Evolutionary conservation across 129 eudicot species (phyloP).

Genomic region (Logfia minima): DNA sequence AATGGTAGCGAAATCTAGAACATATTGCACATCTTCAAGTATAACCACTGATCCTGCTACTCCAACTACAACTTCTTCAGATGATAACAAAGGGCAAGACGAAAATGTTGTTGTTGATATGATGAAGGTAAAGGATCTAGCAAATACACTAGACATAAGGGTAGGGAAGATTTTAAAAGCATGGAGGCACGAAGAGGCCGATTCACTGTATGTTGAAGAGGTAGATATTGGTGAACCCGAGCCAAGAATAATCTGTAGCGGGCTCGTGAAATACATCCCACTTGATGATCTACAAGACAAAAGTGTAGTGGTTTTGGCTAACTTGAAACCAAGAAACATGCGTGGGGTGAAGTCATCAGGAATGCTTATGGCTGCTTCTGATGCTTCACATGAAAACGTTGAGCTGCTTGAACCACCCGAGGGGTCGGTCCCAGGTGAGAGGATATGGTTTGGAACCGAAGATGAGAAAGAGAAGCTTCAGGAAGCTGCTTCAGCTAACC

Average conservation of each 20-base stretch:
- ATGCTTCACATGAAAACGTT: constrained; percentile 86
- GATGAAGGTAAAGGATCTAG: constrained; percentile 51
- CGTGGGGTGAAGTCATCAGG: constrained; percentile 91
- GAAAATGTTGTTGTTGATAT: constrained; percentile 24
- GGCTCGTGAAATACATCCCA: constrained; percentile 81
- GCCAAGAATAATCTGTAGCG: constrained; percentile 87
- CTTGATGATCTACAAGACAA: constrained; percentile 64
- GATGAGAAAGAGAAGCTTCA: constrained; percentile 74
- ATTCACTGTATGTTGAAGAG: constrained; percentile 87
- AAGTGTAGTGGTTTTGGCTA: constrained; percentile 80
- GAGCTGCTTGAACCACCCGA: constrained; percentile 91
- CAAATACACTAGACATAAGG: constrained; percentile 70
- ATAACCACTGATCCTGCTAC: constrained; percentile 30
- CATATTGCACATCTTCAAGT: constrained; percentile 40
- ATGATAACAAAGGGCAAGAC: not conserved
- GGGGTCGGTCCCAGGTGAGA: constrained; percentile 71
- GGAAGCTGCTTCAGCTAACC: constrained; percentile 72
- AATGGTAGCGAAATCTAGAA: constrained; percentile 16
- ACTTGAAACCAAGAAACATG: constrained; percentile 94
- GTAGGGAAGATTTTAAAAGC: constrained; percentile 72
- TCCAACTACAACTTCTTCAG: constrained; percentile 19
- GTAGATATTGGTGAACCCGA: constrained; percentile 84
- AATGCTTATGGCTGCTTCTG: constrained; percentile 99
- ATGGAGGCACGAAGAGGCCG: constrained; percentile 93
- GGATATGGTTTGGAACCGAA: constrained; percentile 89